These are phyloP conservation scores for Aspergillus cejpii DNA, from an alignment of 2,329 filamentous ascomycete species.

Conservation along the genomic window DNA sequence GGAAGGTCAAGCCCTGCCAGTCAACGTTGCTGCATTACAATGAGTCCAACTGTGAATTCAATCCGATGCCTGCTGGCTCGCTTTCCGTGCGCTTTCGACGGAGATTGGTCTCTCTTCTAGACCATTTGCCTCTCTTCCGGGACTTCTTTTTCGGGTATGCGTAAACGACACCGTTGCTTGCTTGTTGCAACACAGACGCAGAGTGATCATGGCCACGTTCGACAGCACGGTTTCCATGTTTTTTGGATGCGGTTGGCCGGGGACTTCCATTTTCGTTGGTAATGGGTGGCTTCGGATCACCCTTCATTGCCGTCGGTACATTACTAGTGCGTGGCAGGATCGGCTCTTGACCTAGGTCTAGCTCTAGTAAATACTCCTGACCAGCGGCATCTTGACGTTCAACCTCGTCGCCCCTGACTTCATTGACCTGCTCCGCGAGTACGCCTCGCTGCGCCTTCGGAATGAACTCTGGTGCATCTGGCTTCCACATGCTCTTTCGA, in stretches of 20 bases:
- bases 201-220: not conserved
- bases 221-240: not conserved
- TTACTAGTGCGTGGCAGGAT: not conserved
- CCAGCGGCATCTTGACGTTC: not conserved
- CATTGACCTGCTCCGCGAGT: not conserved
- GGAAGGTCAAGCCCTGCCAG: not conserved
- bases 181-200: not conserved
- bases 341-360: not conserved
- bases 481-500: not conserved
- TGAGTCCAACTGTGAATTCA: not conserved
- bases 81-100: constrained; percentile 3
- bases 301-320: not conserved
- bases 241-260: not conserved
- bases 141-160: constrained; percentile 5
- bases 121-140: constrained; percentile 4
- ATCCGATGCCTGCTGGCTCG: constrained; percentile 6
- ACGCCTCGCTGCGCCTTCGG: not conserved
- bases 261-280: not conserved
- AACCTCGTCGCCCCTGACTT: not conserved
- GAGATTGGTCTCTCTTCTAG: not conserved
- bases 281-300: not conserved
- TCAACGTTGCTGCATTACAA: not conserved
- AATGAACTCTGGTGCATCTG: not conserved
- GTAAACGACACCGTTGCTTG: not conserved
- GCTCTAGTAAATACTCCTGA: not conserved